Conservation (phyloP, 768 basidiomycete species). For the Lactarius sanguifluus region DNA sequence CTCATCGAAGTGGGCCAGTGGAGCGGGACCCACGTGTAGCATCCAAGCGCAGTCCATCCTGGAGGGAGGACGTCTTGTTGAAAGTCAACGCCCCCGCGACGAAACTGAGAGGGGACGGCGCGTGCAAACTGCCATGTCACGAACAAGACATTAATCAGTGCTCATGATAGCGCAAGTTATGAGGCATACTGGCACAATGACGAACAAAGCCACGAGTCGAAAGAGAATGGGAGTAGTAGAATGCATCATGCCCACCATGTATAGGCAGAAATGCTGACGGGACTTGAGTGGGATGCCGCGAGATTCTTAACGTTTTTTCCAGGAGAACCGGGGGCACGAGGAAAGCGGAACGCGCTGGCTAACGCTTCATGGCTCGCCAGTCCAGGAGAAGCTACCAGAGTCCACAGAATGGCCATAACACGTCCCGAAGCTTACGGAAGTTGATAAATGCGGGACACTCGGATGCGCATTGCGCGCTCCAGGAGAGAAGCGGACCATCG, state of each 20-base stretch:
- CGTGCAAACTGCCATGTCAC: constrained; percentile 1
- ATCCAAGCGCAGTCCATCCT: constrained; percentile 59
- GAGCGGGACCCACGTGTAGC: constrained; percentile 50
- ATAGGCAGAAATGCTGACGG: constrained; percentile 7
- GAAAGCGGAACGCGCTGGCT: neutral
- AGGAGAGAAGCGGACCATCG: too few species aligned
- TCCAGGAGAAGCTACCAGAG: constrained; percentile 9
- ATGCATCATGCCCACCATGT: constrained; percentile 21
- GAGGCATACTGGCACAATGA: constrained; percentile 3
- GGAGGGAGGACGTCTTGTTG: constrained; percentile 43
- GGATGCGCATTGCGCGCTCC: neutral
- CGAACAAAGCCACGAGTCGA: constrained; percentile 2
- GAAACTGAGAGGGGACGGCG: neutral
- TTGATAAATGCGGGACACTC: constrained; percentile 1
- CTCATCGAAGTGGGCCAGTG: constrained; percentile 2
- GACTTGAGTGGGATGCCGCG: neutral
- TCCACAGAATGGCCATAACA: neutral
- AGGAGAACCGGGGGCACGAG: constrained; percentile 3
- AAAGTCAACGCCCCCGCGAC: constrained; percentile 8
- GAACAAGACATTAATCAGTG: neutral
- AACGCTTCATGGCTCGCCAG: constrained; percentile 3
- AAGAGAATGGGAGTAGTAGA: constrained; percentile 8
- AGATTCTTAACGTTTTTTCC: constrained; percentile 13
- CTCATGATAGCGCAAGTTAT: neutral
- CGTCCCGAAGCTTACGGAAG: constrained; percentile 4